Evolutionary conservation across 2,329 filamentous ascomycete species (phyloP).

Genomic region (Cordyceps farinosa): DNA sequence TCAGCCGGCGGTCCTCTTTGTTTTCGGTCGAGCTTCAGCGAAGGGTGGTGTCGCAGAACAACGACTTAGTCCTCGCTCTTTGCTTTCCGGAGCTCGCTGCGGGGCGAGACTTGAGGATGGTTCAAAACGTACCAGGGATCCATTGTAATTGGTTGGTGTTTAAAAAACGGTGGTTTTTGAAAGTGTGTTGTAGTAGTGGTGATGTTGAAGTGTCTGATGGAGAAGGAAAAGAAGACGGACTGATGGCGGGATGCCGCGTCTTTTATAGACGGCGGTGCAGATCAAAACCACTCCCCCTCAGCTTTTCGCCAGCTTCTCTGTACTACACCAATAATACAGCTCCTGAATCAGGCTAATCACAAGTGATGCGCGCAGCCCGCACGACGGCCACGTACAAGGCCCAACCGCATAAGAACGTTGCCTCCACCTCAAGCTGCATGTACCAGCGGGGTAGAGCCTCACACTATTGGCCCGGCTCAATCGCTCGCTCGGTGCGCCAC

Average conservation of each 20-base stretch:
- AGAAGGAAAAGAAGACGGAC: not conserved
- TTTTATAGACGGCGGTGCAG: slow-evolving; percentile 9
- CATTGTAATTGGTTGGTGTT: slow-evolving; percentile 10
- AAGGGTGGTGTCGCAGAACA: not conserved
- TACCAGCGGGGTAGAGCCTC: slow-evolving; percentile 14
- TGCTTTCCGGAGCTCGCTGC: not conserved
- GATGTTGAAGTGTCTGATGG: not conserved
- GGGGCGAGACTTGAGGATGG: not conserved
- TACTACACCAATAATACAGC: slow-evolving; percentile 3
- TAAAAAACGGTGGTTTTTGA: not conserved
- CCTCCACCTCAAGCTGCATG: slow-evolving; percentile 11
- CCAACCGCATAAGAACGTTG: slow-evolving; percentile 7
- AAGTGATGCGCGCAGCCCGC: slow-evolving; percentile 14
- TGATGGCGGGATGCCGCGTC: slow-evolving; percentile 4
- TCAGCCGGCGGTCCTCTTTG: slow-evolving; percentile 1
- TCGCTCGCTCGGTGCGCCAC: not conserved
- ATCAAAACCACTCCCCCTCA: not conserved
- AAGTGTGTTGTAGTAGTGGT: not conserved
- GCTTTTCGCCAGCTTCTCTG: not conserved
- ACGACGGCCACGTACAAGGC: not conserved
- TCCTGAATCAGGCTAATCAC: slow-evolving; percentile 6
- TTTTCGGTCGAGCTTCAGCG: too few species aligned
- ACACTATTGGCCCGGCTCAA: slow-evolving; percentile 2
- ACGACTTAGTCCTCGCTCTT: not conserved
- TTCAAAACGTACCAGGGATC: slow-evolving; percentile 14